These are phyloP conservation scores for Hymenoscyphus linearis DNA, from an alignment of 2,329 filamentous ascomycete species.

Conservation along the genomic window DNA sequence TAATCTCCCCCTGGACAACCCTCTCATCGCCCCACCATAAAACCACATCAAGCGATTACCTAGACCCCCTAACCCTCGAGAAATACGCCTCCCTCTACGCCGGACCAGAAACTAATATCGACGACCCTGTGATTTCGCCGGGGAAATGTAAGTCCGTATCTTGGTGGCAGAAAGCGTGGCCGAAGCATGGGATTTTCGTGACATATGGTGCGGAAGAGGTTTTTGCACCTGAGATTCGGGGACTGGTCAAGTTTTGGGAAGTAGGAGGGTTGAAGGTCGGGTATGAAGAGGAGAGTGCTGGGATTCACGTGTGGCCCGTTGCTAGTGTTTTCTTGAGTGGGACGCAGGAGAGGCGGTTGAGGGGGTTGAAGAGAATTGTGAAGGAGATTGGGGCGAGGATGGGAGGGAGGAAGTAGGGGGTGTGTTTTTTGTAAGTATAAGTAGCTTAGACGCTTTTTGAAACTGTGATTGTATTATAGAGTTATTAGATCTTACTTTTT, in stretches of 20 bases:
- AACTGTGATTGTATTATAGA: too few species aligned
- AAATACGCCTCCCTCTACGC: slow-evolving; percentile 67
- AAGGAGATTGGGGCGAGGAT: slow-evolving; percentile 21
- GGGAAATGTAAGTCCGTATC: slow-evolving; percentile 60
- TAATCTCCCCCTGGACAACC: slow-evolving; percentile 79
- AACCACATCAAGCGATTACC: slow-evolving; percentile 69
- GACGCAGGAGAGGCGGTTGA: slow-evolving; percentile 43
- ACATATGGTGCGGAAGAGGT: slow-evolving; percentile 74
- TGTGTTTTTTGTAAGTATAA: neutral
- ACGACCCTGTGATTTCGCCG: slow-evolving; percentile 61
- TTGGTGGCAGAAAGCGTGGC: slow-evolving; percentile 64
- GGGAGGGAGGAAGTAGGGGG: neutral
- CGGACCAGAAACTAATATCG: slow-evolving; percentile 42
- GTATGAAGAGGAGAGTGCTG: slow-evolving; percentile 52
- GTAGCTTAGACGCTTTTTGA: neutral
- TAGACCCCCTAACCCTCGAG: slow-evolving; percentile 61
- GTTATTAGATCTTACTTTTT: too few species aligned
- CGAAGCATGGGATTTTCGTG: slow-evolving; percentile 62
- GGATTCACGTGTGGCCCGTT: slow-evolving; percentile 80
- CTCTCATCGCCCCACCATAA: slow-evolving; percentile 63
- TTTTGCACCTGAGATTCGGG: slow-evolving; percentile 63
- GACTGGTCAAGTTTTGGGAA: slow-evolving; percentile 51
- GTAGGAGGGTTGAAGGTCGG: slow-evolving; percentile 44
- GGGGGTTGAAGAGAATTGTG: slow-evolving; percentile 44
- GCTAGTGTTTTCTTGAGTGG: slow-evolving; percentile 52